Evolutionary conservation across 805 yeast genomes (phyloP).

Genomic region (Barnettozyma populi): DNA sequence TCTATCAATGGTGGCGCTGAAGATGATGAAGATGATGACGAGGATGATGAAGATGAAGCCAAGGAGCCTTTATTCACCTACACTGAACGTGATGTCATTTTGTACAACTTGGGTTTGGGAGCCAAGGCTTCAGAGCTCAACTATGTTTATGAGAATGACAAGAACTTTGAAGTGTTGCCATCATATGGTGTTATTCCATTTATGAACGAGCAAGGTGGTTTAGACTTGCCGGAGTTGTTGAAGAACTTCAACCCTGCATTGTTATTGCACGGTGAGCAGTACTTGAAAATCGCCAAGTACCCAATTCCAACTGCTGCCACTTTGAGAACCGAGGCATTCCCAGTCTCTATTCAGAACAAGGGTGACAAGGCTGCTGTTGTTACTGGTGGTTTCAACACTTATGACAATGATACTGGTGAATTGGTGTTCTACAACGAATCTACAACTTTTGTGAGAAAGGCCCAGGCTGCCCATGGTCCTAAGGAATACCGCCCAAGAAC

Average conservation of each 20-base stretch:
- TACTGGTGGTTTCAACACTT: slow-evolving; percentile 66
- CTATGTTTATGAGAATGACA: slow-evolving; percentile 71
- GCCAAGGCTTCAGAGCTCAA: slow-evolving; percentile 72
- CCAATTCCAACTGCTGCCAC: slow-evolving; percentile 73
- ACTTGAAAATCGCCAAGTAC: slow-evolving; percentile 65
- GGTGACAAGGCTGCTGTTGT: slow-evolving; percentile 76
- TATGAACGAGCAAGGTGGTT: slow-evolving; percentile 56
- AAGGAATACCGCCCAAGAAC: slow-evolving; percentile 43
- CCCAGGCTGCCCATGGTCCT: slow-evolving; percentile 40
- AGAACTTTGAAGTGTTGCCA: slow-evolving; percentile 80
- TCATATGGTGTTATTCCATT: slow-evolving; percentile 87
- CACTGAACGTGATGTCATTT: slow-evolving; percentile 64
- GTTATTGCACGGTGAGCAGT: slow-evolving; percentile 93
- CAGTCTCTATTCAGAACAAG: slow-evolving; percentile 77
- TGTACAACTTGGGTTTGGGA: slow-evolving; percentile 88
- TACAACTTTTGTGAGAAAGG: slow-evolving; percentile 77
- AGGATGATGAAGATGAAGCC: slow-evolving; percentile 42
- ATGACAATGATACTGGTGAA: slow-evolving; percentile 65
- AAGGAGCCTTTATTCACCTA: slow-evolving; percentile 45
- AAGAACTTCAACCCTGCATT: slow-evolving; percentile 85
- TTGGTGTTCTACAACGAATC: slow-evolving; percentile 74
- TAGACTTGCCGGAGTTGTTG: slow-evolving; percentile 55
- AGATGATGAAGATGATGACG: slow-evolving; percentile 33
- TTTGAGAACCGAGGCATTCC: slow-evolving; percentile 54
- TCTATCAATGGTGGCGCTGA: slow-evolving; percentile 45